Base-by-base conservation (phyloP, 164 flowering plant species). In the Stephania yunnanensis region DNA sequence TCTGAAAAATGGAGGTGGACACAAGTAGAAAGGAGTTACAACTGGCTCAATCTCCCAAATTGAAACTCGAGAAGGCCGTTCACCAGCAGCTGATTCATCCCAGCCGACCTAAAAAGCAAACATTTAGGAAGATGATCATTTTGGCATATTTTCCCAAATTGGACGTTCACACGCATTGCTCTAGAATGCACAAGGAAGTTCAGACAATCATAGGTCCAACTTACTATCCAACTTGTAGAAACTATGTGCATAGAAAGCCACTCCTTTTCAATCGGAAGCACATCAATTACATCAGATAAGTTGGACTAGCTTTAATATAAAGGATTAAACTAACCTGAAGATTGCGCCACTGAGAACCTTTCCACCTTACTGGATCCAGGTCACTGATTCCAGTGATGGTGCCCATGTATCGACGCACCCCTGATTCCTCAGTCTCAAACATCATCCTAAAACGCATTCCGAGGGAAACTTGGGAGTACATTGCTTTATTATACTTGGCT, bases 71-170 rank as follows among this genome's bases (percentile, higher is more conserved):
- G 83, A 86, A 52, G 89, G 97, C 44, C 97, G 86, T 77, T 93
- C 99, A 61, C 99, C 99, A 75, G 97, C 94, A 29, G 93, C 85
- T 50, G 99, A 93, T 85, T 95, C 99, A 86, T 95, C 99, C 99
- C 99, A 95, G 10, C 97, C 97, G 73, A 93, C 97, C 99, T 95
- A 73, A 52, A 73, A 82, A 46, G 53, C 36, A 76, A 80, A 79
- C 70, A 52, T 7, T 15, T 17, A 36, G 13, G 17, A 31, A 69
- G 71, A 36, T 13, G 50, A 45, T 42, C 13, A 69, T 12, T 12
- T 5, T 42, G 0, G 19, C 5, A 7, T 19, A 19, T 17, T 20
- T 36, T 36, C 6, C 65, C 19, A 58, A 58, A 58, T 58, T n/a
- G 17, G n/a, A 19, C 25, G n/a, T 58, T 58, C 20, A 58, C n/a